Base-by-base conservation (phyloP, 139 green algal genomes). In the Chlamydomonas applanata region DNA sequence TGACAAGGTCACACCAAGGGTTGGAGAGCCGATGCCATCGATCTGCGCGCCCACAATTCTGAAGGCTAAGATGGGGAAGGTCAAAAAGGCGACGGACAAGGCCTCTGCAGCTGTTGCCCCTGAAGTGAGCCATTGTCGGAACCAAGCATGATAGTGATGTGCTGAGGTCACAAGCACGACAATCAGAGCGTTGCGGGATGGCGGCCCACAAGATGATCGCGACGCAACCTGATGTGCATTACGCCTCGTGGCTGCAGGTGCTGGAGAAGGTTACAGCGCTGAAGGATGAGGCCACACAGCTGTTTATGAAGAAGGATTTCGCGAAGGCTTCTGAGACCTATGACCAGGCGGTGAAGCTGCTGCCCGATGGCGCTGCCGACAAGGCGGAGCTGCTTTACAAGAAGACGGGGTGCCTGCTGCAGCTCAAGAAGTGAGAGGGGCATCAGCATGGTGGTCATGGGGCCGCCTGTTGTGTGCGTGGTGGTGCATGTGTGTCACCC, bases 341-440 rank as follows among this genome's bases (percentile, higher is more conserved):
- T 64, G 91, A 95, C 32, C 45, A 82, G 25, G 93, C 91, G 0
- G 68, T 92, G 34, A 89, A 87, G 65, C 36, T 88, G 60, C 67
- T 91, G 61, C 75, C 84, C 0, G 67, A 83, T 0, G 76, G 54
- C 46, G 68, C 74, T n/a, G 5, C 79, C 3, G 93, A 96, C 56
- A 72, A 76, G 29, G 82, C 86, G 0, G 82, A 94, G 49, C 79
- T 96, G 63, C 82, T 91, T 71, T 83, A 76, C 83, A 94, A 94
- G 77, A 93, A 92, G 76, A 91, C 90, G 4, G 91, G 89, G 19
- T 96, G 92, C 86, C 89, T 87, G 72, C 88, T 94, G 57, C 85
- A 89, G 56, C 66, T 84, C 52, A 90, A 89, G 71, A 87, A 79
- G 83, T 94, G 76, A 29, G 85, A 71, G 45, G 5, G 59, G 27